phyloP scores from a whole-genome alignment of 306 rosid genomes.

The Dryas octopetala region DNA sequence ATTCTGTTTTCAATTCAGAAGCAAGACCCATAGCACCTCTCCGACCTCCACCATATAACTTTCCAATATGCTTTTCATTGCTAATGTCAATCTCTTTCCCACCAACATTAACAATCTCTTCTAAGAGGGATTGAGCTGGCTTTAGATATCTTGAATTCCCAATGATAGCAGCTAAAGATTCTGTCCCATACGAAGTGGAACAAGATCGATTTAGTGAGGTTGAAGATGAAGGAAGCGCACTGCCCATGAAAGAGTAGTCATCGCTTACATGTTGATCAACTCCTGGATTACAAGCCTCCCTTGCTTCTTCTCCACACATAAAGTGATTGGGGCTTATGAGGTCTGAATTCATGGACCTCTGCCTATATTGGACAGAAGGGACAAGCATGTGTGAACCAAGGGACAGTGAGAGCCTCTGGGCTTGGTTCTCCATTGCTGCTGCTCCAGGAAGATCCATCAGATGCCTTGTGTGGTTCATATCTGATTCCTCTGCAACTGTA shows the following conservation, averaged over 20 bases:
- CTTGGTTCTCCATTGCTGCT: constrained; percentile 42
- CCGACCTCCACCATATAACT: constrained; percentile 52
- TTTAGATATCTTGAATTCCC: constrained; percentile 61
- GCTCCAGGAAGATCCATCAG: constrained; percentile 78
- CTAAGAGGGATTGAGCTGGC: constrained; percentile 67
- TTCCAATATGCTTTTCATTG: constrained; percentile 50
- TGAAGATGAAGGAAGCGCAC: constrained; percentile 47
- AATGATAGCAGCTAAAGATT: constrained; percentile 44
- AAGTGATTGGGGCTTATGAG: constrained; percentile 28
- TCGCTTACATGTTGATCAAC: constrained; percentile 36
- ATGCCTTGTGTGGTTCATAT: constrained; percentile 69
- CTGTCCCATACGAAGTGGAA: constrained; percentile 49
- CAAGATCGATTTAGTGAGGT: constrained; percentile 43
- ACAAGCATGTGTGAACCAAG: constrained; percentile 69
- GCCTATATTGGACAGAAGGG: constrained; percentile 45
- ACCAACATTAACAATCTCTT: constrained; percentile 61
- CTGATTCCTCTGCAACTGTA: constrained; percentile 36
- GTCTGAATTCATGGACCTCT: not conserved
- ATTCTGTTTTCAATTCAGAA: constrained; percentile 58
- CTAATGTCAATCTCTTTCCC: constrained; percentile 50
- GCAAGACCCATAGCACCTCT: constrained; percentile 43
- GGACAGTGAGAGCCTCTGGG: constrained; percentile 73
- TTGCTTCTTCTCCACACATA: constrained; percentile 35
- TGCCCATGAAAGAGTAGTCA: constrained; percentile 47
- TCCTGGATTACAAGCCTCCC: constrained; percentile 42